phyloP scores from a whole-genome alignment of 2,329 filamentous ascomycete genomes.

The Phialophora chinensis region DNA sequence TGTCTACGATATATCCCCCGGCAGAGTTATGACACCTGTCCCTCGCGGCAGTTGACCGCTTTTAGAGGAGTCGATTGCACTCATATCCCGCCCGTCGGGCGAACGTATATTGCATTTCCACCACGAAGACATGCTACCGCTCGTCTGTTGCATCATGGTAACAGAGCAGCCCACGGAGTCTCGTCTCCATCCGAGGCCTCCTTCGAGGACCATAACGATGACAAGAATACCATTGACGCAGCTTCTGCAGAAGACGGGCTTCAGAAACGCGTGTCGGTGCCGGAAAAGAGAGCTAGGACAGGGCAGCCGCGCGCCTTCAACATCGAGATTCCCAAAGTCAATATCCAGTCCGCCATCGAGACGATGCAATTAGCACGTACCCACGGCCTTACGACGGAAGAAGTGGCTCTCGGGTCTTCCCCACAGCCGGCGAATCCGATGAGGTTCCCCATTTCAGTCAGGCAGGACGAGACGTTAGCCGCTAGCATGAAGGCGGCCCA shows the following conservation, averaged over 20 bases:
- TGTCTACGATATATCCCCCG: background rate
- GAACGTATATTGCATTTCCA: background rate
- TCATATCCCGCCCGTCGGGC: background rate
- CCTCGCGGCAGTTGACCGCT: background rate
- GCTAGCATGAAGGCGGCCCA: slow-evolving; percentile 19
- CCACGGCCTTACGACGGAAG: slow-evolving; percentile 22
- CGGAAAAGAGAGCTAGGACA: slow-evolving; percentile 1
- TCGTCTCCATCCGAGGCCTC: slow-evolving; percentile 4
- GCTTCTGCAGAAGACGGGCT: background rate
- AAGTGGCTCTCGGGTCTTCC: slow-evolving; percentile 12
- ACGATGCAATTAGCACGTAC: slow-evolving; percentile 22
- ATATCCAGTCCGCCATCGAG: slow-evolving; percentile 20
- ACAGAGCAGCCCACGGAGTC: background rate
- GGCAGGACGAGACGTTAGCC: slow-evolving; percentile 12
- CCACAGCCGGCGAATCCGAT: background rate
- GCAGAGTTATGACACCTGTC: slow-evolving; percentile 1
- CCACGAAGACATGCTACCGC: background rate
- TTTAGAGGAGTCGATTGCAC: background rate
- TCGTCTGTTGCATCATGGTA: slow-evolving; percentile 1
- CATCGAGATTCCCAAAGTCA: slow-evolving; percentile 17
- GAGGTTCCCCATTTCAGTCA: background rate
- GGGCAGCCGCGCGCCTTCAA: slow-evolving; percentile 15
- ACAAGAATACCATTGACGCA: background rate
- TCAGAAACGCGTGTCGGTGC: background rate
- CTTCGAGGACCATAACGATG: background rate